A percentile compares a stretch with the other conserved stretches of the same genome.
These are phyloP conservation scores for Suillus clintonianus DNA, from an alignment of 768 basidiomycete genomes.

Conservation along the genomic window DNA sequence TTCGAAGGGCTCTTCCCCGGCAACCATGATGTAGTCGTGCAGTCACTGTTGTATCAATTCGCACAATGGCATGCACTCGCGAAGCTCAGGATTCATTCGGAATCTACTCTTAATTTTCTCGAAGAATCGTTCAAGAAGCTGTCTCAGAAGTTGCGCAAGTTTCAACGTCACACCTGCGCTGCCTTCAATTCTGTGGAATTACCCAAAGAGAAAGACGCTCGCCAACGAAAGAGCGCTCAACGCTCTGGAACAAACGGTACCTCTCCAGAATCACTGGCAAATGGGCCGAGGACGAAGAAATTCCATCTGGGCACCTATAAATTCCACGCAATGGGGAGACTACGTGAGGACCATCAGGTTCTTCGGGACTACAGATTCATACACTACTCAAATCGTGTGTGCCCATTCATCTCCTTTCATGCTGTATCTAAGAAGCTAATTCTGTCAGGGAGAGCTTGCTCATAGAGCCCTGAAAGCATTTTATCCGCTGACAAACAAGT, in stretches of 20 bases:
- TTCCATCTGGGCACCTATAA: conserved; percentile 17
- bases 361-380: conserved; percentile 38
- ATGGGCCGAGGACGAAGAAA: conserved; percentile 1
- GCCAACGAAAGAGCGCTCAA: conserved; percentile 11
- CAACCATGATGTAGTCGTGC: conserved; percentile 19
- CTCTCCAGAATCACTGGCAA: neutral
- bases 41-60: conserved; percentile 26
- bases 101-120: conserved; percentile 20
- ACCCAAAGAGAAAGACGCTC: conserved; percentile 27
- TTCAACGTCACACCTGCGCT: conserved; percentile 21
- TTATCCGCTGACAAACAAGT: neutral
- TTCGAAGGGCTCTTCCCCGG: conserved; percentile 38
- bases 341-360: conserved; percentile 8
- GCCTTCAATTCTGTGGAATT: conserved; percentile 30
- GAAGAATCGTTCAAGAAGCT: conserved; percentile 19
- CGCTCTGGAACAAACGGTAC: neutral
- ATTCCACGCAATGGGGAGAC: conserved; percentile 11
- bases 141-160: conserved; percentile 17
- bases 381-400: conserved; percentile 36
- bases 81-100: conserved; percentile 35
- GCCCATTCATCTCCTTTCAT: neutral
- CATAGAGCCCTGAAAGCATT: neutral
- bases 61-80: conserved; percentile 37
- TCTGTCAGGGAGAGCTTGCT: neutral
- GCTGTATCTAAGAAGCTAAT: neutral